Evolutionary conservation across 768 basidiomycete genomes (phyloP), one percentile per base, ranked within the genome.

Genomic region (Phaffia australis): DNA sequence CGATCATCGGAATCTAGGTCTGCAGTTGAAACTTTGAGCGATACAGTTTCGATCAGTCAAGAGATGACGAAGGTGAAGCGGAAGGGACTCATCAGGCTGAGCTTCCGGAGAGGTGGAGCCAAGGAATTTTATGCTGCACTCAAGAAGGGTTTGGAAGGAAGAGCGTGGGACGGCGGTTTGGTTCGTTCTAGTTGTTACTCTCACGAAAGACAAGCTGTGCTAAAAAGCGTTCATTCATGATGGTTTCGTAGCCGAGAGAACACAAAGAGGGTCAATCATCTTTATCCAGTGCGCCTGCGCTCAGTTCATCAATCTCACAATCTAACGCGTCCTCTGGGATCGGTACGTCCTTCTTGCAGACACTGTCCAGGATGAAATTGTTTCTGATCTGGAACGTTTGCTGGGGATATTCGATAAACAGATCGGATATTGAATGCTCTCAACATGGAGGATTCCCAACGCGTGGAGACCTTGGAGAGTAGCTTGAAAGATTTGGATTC

Each of bases 81-180:
- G 11, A 42, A 42, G 11, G 47, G 72, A 29, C 65, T 85, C 65
- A 82, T 95, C 57, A 87, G 88, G 70, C 74, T 99, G 64, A 92
- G 89, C 76, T 97, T 99, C 75, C 81, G 94, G 52, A 88, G 85
- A 74, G 91, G 93, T 3, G 93, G 93, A 0, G 91, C 88, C 74
- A 87, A 87, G 75, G 71, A 81, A 0, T 87, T 90, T 70, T 97
- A 99, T 75, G 79, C 82, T 21, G 81, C 82, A 15, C 79, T 97
- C 48, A 89, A 87, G 75, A 80, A 83, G 23, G 82, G 84, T 54
- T 73, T 94, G 58, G 81, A 83, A 69, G 79, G 81, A 5, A 89
- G 85, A 74, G 82, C 81, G 47, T 94, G 92, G 92, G 84, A 87
- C 80, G 83, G 83, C 51, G 46, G 56, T 21, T 54, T 30, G n/a